phyloP scores from a whole-genome alignment of 257 asterid species.

The Gardenia jasminoides region DNA sequence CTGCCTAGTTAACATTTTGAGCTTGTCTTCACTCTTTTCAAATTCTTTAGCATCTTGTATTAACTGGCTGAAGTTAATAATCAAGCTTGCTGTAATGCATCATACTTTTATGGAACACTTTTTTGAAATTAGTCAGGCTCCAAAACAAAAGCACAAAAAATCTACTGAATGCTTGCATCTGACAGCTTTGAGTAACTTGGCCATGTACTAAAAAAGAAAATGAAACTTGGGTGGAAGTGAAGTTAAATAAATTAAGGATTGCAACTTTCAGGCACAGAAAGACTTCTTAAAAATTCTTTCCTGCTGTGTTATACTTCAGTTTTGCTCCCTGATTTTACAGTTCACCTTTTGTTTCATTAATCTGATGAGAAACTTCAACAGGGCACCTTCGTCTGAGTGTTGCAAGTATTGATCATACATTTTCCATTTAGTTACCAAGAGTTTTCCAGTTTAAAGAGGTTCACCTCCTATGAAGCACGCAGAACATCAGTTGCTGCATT shows the following conservation, averaged over 20 bases:
- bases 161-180: neutral
- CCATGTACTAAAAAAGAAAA: neutral
- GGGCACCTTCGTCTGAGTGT: neutral
- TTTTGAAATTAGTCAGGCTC: neutral
- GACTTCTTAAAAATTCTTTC: neutral
- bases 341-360: neutral
- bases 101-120: neutral
- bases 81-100: neutral
- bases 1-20: neutral
- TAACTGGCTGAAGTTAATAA: neutral
- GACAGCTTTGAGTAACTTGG: neutral
- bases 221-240: neutral
- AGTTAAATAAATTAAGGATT: neutral
- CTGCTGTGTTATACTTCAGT: neutral
- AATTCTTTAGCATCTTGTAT: neutral
- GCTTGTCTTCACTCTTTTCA: neutral
- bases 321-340: neutral
- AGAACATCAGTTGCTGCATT: neutral
- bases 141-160: neutral
- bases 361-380: neutral
- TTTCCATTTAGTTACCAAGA: neutral
- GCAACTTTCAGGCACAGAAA: neutral
- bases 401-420: slow-evolving; percentile 13
- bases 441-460: neutral
- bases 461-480: neutral